Percentiles rank a stretch among this genome's conserved stretches.
These are phyloP conservation scores for Dianthus caryophyllus DNA, from an alignment of 148 eudicot species.

Conservation along the genomic window DNA sequence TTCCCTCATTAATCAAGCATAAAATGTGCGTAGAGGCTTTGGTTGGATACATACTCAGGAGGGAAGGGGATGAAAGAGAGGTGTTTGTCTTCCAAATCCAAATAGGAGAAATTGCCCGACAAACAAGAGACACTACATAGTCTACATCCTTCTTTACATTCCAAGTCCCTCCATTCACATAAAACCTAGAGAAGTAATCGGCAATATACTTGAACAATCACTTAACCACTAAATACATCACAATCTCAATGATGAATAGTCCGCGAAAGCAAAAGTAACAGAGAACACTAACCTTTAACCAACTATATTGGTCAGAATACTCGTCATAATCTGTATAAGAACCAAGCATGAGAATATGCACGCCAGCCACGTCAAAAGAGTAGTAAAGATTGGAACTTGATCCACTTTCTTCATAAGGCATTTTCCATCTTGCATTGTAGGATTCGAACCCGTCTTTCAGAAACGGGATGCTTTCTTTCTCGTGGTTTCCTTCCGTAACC, in stretches of 20 bases:
- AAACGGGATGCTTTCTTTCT: constrained; percentile 59
- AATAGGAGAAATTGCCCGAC: no score
- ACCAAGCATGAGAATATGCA: constrained; percentile 88
- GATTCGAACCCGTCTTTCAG: constrained; percentile 61
- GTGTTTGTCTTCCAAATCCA: no score
- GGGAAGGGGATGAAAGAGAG: no score
- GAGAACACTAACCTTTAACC: constrained; percentile 70
- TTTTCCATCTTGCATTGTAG: constrained; percentile 94
- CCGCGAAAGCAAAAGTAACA: neutral
- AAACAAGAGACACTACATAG: no score
- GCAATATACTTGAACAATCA: neutral
- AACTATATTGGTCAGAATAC: constrained; percentile 72
- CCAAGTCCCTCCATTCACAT: no score
- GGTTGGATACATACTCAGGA: no score
- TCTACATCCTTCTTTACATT: no score
- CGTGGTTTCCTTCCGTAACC: constrained; percentile 98
- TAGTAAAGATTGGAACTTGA: constrained; percentile 87
- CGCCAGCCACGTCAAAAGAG: constrained; percentile 91
- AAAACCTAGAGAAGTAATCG: neutral
- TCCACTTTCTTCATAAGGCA: constrained; percentile 93
- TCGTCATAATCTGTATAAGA: constrained; percentile 80
- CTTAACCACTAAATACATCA: neutral
- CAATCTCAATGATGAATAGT: neutral
- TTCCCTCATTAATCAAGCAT: neutral
- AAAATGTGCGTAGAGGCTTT: no score